Evolutionary conservation across 1,139 yeast genomes (phyloP).

Genomic region (Pichia sp.): DNA sequence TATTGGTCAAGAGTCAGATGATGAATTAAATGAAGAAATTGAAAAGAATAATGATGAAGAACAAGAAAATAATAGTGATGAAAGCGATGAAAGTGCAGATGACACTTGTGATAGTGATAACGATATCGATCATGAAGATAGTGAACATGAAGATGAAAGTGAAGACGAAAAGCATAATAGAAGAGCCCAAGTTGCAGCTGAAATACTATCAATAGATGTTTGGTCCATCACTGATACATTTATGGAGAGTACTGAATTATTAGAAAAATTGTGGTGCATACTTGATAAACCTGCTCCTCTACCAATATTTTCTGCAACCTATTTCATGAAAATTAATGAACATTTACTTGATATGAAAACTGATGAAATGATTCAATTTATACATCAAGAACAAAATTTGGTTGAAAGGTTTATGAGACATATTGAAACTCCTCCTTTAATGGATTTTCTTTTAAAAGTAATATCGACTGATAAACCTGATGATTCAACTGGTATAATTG

Average conservation of each 20-base stretch:
- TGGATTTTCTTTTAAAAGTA: constrained; percentile 73
- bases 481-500: constrained; percentile 70
- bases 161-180: constrained; percentile 54
- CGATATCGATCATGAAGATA: constrained; percentile 23
- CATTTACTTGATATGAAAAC: constrained; percentile 87
- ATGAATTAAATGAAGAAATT: constrained; percentile 3
- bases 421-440: constrained; percentile 76
- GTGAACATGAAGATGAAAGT: constrained; percentile 31
- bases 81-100: constrained; percentile 31
- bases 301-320: constrained; percentile 72
- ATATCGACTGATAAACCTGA: constrained; percentile 78
- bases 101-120: constrained; percentile 22
- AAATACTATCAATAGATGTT: constrained; percentile 83
- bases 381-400: constrained; percentile 56
- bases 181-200: constrained; percentile 84
- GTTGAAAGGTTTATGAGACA: constrained; percentile 70
- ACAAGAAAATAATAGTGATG: constrained; percentile 25
- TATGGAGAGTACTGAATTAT: constrained; percentile 62
- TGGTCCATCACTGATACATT: constrained; percentile 93
- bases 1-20: constrained; percentile 2
- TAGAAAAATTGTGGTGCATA: constrained; percentile 73
- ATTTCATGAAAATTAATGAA: constrained; percentile 91
- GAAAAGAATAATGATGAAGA: constrained; percentile 7
- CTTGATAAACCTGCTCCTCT: constrained; percentile 61
- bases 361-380: constrained; percentile 69